Evolutionary conservation across 805 yeast genomes (phyloP).

Genomic region (Scheffersomyces ergatensis): DNA sequence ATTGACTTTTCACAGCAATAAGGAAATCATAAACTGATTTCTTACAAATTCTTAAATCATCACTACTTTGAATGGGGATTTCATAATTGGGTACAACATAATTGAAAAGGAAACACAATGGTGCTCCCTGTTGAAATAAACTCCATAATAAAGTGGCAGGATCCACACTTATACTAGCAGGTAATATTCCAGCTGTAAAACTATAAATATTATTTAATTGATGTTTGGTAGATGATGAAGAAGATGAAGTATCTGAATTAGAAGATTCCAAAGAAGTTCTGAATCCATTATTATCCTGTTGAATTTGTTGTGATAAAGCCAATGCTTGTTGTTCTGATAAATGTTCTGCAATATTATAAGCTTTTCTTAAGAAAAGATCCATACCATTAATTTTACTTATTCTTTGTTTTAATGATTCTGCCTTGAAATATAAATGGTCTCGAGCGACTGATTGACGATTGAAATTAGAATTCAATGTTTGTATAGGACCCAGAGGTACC

Average conservation of each 20-base stretch:
- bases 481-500: conserved; percentile 46
- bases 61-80: conserved; percentile 65
- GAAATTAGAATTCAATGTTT: conserved; percentile 43
- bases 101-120: conserved; percentile 83
- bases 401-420: conserved; percentile 53
- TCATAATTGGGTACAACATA: conserved; percentile 46
- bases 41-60: conserved; percentile 81
- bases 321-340: conserved; percentile 72
- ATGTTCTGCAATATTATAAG: conserved; percentile 64
- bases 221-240: conserved; percentile 9
- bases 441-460: conserved; percentile 59
- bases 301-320: conserved; percentile 41
- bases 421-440: conserved; percentile 70
- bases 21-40: conserved; percentile 88
- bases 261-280: conserved; percentile 31
- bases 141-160: conserved; percentile 92
- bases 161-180: conserved; percentile 73
- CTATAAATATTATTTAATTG: conserved; percentile 46
- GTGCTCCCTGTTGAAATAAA: conserved; percentile 87
- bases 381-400: conserved; percentile 63
- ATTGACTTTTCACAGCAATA: conserved; percentile 75
- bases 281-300: conserved; percentile 22
- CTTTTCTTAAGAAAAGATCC: conserved; percentile 63
- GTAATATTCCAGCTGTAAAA: conserved; percentile 74
- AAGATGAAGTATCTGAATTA: conserved; percentile 29